These are phyloP conservation scores for Xylaria digitata DNA, from an alignment of 2,329 filamentous ascomycete species.

Conservation along the genomic window DNA sequence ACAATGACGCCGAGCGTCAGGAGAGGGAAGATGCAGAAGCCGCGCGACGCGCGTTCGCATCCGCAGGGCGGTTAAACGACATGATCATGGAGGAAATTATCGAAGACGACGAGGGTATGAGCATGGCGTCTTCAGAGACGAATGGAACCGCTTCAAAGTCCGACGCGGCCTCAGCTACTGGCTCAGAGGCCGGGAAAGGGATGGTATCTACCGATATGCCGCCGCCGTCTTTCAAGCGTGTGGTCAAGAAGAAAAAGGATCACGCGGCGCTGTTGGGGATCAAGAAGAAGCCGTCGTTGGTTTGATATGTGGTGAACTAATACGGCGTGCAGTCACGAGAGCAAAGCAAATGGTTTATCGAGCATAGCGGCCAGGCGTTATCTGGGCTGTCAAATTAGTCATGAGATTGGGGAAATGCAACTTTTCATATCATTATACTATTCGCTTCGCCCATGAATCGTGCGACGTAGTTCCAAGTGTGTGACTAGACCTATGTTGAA, in stretches of 20 bases:
- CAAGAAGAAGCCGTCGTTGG: conserved; percentile 80
- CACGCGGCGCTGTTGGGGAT: conserved; percentile 80
- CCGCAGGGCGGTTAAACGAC: conserved; percentile 64
- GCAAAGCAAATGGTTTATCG: conserved; percentile 8
- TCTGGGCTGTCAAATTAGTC: neutral
- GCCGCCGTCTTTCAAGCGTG: conserved; percentile 77
- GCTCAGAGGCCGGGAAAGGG: conserved; percentile 30
- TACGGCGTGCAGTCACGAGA: neutral
- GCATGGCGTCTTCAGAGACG: conserved; percentile 22
- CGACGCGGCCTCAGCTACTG: conserved; percentile 43
- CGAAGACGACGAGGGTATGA: conserved; percentile 43
- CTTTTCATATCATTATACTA: neutral
- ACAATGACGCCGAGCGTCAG: conserved; percentile 71
- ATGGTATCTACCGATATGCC: conserved; percentile 55
- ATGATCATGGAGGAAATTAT: conserved; percentile 62
- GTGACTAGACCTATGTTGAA: too few relatives aligned
- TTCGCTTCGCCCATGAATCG: neutral
- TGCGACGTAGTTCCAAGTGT: neutral
- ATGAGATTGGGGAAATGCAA: conserved; percentile 5
- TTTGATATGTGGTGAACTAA: conserved; percentile 51
- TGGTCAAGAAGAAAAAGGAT: conserved; percentile 89
- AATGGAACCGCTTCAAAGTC: conserved; percentile 4
- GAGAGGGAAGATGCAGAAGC: conserved; percentile 87
- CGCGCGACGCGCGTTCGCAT: conserved; percentile 80
- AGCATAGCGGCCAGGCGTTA: conserved; percentile 31